Conservation (phyloP, 495 filamentous ascomycete genomes). For the Penicillium riverlandense region DNA sequence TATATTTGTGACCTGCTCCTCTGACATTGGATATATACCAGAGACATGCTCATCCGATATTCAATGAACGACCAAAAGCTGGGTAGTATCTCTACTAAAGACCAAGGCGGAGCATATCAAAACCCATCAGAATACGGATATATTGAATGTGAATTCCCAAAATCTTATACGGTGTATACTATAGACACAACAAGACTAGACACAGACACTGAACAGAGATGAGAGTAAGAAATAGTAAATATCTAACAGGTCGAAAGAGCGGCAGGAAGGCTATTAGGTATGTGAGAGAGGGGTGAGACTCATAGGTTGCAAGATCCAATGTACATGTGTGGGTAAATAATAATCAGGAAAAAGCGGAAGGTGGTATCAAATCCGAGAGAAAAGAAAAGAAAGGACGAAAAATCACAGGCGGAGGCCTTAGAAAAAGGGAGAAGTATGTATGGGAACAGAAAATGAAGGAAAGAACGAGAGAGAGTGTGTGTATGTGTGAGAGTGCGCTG, state of each 20-base stretch:
- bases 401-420: conserved; percentile 11
- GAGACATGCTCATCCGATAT: no score
- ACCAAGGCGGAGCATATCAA: no score
- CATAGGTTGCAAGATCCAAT: conserved; percentile 3
- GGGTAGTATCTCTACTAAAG: no score
- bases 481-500: no score
- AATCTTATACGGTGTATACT: no score
- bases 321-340: conserved; percentile 9
- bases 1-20: no score
- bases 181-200: no score
- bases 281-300: conserved; percentile 2
- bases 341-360: conserved; percentile 3
- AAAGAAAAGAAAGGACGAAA: conserved; percentile 18
- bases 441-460: conserved; percentile 5
- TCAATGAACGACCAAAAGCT: no score
- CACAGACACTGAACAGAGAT: no score
- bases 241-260: conserved; percentile 11
- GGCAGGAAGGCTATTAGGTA: conserved; percentile 18
- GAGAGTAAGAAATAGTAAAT: neutral
- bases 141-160: no score
- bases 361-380: conserved; percentile 29
- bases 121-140: no score
- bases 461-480: neutral
- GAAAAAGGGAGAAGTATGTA: conserved; percentile 13
- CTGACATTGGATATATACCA: no score